Evolutionary conservation across 2,329 filamentous ascomycete species (phyloP), one percentile per base, ranked within the genome.

Genomic region (Alternaria sp.): DNA sequence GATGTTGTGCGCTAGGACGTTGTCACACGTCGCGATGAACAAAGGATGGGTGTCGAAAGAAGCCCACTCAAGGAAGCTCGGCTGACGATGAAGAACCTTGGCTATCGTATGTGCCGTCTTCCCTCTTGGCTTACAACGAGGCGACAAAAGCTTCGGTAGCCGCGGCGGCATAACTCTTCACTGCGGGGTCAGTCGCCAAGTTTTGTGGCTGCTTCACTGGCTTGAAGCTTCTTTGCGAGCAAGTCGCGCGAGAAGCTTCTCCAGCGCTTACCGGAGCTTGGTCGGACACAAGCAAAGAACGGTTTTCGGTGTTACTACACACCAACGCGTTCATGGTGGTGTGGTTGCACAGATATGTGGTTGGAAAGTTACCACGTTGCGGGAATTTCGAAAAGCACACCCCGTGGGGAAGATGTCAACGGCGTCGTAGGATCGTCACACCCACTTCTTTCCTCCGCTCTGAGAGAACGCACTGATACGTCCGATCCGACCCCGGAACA

Each of bases 51-150:
- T 57, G 72, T 76, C 57, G 58, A 75, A 75, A 76, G 72, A 76
- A 75, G 74, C 67, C 68, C 69, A 54, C 57, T 52, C 65, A 72
- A 74, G 64, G 63, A 52, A 54, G 67, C 68, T 75, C 62, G 70
- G 71, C 72, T 73, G 71, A 73, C 72, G 67, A 48, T 54, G 53
- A 61, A 51, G 42, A 18, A 30, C 51, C 51, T 59, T 59, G 57
- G 57, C 57, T 36, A 16, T 59, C 44, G 43, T 43, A 59, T 59
- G 44, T 46, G 57, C 57, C 44, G 44, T 54, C 49, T 41, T 41
- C 53, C 49, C 51, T 51, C 66, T 67, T 65, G 63, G 66, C 62
- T 52, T 68, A 68, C 67, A 72, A 67, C n/a, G 36, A 39, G 44
- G 51, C 54, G 44, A 47, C 44, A 34, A 43, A 58, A 58, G 43